Percentiles rank a stretch among this genome's conserved stretches.
Conservation (phyloP, 129 eudicot species). For the Centrapalus pauciflorus region DNA sequence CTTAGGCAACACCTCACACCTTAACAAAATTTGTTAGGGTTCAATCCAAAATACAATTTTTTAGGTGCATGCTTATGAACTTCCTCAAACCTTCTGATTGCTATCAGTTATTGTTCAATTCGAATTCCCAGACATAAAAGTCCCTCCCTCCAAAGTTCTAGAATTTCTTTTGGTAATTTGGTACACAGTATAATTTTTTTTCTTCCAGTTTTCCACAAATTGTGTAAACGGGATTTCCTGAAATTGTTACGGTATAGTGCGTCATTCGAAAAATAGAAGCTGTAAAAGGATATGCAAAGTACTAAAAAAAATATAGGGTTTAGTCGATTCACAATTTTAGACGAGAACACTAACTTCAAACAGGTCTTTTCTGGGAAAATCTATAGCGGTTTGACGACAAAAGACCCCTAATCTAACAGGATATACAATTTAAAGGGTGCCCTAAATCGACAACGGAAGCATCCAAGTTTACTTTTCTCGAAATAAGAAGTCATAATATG, state of each 20-base stretch:
- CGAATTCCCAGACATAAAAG: neutral
- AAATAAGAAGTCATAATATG: neutral
- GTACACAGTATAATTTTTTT: neutral
- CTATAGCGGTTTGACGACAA: neutral
- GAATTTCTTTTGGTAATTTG: neutral
- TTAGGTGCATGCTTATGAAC: neutral
- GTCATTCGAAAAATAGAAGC: neutral
- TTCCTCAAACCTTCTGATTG: neutral
- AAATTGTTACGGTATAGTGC: neutral
- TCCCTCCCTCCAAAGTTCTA: neutral
- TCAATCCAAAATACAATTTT: neutral
- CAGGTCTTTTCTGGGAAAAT: neutral
- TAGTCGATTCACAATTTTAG: neutral
- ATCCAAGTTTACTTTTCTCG: neutral
- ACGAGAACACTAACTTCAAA: neutral
- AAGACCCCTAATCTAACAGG: constrained; percentile 6
- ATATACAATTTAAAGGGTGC: neutral
- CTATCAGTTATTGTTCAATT: neutral
- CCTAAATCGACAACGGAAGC: neutral
- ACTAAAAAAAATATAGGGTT: constrained; percentile 12
- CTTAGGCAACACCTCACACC: no score
- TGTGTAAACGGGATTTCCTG: neutral
- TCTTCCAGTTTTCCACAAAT: neutral
- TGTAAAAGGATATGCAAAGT: neutral
- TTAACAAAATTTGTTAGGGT: neutral